phyloP scores from a whole-genome alignment of 768 basidiomycete genomes.

The Lactifluus pinguis region DNA sequence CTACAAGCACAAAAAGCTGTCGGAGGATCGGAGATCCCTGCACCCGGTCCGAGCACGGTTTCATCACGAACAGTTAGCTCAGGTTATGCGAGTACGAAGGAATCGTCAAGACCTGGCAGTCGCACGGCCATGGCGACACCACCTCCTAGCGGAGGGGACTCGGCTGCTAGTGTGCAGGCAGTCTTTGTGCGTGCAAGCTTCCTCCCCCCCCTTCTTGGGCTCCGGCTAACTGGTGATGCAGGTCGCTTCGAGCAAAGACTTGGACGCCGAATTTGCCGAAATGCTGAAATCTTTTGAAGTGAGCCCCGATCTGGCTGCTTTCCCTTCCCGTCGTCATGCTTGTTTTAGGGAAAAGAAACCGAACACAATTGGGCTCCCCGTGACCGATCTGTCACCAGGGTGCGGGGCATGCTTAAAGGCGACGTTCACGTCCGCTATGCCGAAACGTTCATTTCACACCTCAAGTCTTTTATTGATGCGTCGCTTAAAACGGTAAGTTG shows the following conservation, averaged over 20 bases:
- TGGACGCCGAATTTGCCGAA: slow-evolving; percentile 73
- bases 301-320: slow-evolving; percentile 15
- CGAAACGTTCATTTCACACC: slow-evolving; percentile 62
- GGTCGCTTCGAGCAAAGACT: slow-evolving; percentile 79
- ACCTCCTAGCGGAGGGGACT: slow-evolving; percentile 32
- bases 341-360: slow-evolving; percentile 78
- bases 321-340: background rate
- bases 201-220: background rate
- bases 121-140: slow-evolving; percentile 42
- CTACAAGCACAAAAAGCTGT: slow-evolving; percentile 43
- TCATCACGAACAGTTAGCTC: slow-evolving; percentile 30
- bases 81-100: slow-evolving; percentile 43
- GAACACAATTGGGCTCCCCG: slow-evolving; percentile 91
- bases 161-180: slow-evolving; percentile 41
- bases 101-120: slow-evolving; percentile 49
- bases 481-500: slow-evolving; percentile 73
- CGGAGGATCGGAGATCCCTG: slow-evolving; percentile 9
- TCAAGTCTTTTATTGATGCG: slow-evolving; percentile 76
- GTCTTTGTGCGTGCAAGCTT: slow-evolving; percentile 51
- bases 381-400: slow-evolving; percentile 65
- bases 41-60: slow-evolving; percentile 26
- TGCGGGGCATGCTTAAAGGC: slow-evolving; percentile 86
- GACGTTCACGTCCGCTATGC: slow-evolving; percentile 66
- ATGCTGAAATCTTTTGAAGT: slow-evolving; percentile 83
- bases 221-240: slow-evolving; percentile 23